Evolutionary conservation across 257 asterid genomes (phyloP), one percentile per base, ranked within the genome.

Genomic region (Nicotiana obtusifolia): DNA sequence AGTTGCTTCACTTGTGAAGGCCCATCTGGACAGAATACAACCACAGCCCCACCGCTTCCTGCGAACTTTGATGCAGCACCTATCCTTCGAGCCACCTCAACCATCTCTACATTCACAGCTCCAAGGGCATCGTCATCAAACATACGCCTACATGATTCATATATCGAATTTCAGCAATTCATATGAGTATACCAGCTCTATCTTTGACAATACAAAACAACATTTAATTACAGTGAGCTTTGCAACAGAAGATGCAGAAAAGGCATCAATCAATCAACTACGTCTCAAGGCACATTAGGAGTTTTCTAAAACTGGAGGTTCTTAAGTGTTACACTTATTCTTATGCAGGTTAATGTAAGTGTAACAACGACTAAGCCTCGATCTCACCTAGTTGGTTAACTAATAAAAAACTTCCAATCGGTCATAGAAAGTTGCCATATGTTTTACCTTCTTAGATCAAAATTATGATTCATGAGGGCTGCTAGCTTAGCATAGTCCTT

Each of bases 1-100:
- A 95, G 77, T 64, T 82, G 87, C 83, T 87, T 86, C 4, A 86
- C 97, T 85, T 95, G 98, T 5, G 94, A 86, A 57, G 92, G 84
- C 7, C 99, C 98, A 17, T 91, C 86, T 0, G 97, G 97, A 78
- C 99, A 95, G 88, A 86, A 91, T 17, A 88, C 99, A 11, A 93
- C 89, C 8, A 89, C 94, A 1, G 99, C 99, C 0, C 99, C 99
- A 66, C 97, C 99, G 62, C 98, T 93, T 0, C 99, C 99, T 0
- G 99, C 93, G 84, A 95, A 95, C 87, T 95, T 95, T 28, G 99
- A 91, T 59, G 97, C 97, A 60, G 93, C 98, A 19, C 99, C 97
- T 3, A 87, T 76, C 31, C 81, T 81, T 84, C 99, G 89, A 1
- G 92, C 99, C 79, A 90, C 79, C 86, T 95, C 97, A 35, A 95